These are phyloP conservation scores for Erysimum cheiranthoides DNA, from an alignment of 345 rosid species.

Conservation along the genomic window DNA sequence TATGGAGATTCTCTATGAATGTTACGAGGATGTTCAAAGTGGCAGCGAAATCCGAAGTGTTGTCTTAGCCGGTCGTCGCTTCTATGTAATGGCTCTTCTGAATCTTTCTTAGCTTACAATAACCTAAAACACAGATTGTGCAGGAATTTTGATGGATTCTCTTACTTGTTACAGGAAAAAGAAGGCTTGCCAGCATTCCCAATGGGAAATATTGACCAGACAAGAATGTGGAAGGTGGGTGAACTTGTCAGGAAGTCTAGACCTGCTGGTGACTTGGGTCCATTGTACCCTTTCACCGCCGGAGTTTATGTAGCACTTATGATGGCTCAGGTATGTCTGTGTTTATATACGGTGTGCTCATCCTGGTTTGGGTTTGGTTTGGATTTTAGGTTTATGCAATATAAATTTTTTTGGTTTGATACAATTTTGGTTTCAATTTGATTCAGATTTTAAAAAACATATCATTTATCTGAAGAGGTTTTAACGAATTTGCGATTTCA, in stretches of 20 bases:
- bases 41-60: slow-evolving; percentile 89
- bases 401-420: too few relatives aligned
- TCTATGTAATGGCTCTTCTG: slow-evolving; percentile 56
- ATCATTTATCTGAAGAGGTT: too few relatives aligned
- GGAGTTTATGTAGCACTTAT: slow-evolving; percentile 90
- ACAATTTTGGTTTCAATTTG: not conserved
- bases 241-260: slow-evolving; percentile 71
- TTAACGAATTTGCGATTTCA: not conserved
- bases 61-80: slow-evolving; percentile 92
- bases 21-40: slow-evolving; percentile 86
- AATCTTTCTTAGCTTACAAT: not conserved
- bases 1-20: slow-evolving; percentile 88
- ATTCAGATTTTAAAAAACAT: not conserved
- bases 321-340: slow-evolving; percentile 88
- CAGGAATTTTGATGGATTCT: not conserved
- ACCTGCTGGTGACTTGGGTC: slow-evolving; percentile 83
- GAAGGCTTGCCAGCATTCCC: slow-evolving; percentile 97
- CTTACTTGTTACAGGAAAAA: slow-evolving; percentile 64
- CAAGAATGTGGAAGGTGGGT: slow-evolving; percentile 97
- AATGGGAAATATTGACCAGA: slow-evolving; percentile 96
- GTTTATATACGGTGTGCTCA: slow-evolving; percentile 9
- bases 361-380: not conserved
- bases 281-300: slow-evolving; percentile 80
- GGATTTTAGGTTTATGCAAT: not conserved
- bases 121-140: not conserved